Evolutionary conservation across 1,139 yeast species (phyloP), one percentile per base, ranked within the genome.

Genomic region (Pichia sp.): DNA sequence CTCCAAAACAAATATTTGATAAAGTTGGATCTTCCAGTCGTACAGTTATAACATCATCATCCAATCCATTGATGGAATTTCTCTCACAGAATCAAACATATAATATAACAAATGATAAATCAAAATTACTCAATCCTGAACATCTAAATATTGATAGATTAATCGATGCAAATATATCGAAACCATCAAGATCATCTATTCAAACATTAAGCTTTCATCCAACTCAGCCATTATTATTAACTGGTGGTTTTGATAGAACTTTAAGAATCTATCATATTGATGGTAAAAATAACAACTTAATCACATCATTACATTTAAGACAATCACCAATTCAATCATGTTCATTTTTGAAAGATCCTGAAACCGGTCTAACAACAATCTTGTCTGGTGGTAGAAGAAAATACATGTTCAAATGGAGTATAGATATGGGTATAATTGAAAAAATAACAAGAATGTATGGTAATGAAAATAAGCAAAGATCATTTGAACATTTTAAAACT

Each of bases 241-340:
- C 96, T 0, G 95, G 95, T 55, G 99, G 99, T 29, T 90, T 85
- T 65, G 99, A 95, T 67, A 79, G 89, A 62, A 87, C 97, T 0
- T 68, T 93, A 53, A 75, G 99, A 62, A 74, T 95, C 30, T 93
- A 84, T 67, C 96, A 93, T 64, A 81, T 91, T 54, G 99, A 93
- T 66, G 98, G 98, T n/a, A 87, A 86, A 65, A 67, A 72, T 54
- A 95, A 95, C 66, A 83, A 81, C 52, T 71, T 90, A 47, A 95
- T 91, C 19, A 84, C 96, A 3, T 84, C 96, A 43, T 73, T 93
- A 57, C 88, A 84, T 67, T 73, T 93, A 54, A 80, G 83, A 54
- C 83, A 87, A 59, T 78, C 89, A 10, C 97, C 99, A 1, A 78
- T 95, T 50, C 86, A 84, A 60, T 77, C 86, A 0, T 91, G 96